These are phyloP conservation scores for Candida yuanshanica DNA, from an alignment of 805 yeast genomes.

Conservation along the genomic window DNA sequence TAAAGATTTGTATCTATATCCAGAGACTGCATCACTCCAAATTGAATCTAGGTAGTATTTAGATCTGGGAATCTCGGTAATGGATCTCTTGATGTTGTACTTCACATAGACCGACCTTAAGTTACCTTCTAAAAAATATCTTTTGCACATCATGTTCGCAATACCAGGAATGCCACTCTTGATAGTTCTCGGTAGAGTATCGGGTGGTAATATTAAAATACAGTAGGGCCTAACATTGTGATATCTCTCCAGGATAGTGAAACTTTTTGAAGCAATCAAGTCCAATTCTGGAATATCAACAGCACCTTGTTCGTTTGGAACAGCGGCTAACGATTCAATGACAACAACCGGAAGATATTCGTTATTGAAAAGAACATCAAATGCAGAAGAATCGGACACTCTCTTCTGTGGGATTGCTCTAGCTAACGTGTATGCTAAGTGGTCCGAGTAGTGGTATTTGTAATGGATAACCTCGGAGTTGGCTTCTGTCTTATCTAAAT, in stretches of 20 bases:
- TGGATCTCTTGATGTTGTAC: constrained; percentile 60
- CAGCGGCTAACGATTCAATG: constrained; percentile 63
- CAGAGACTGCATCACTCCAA: constrained; percentile 61
- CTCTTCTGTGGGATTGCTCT: constrained; percentile 60
- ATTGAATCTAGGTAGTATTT: constrained; percentile 76
- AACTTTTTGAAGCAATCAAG: constrained; percentile 40
- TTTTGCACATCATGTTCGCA: constrained; percentile 82
- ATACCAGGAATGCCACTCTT: constrained; percentile 86
- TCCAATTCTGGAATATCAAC: constrained; percentile 39
- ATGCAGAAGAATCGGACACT: constrained; percentile 86
- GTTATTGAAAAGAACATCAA: constrained; percentile 67
- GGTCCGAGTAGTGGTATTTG: constrained; percentile 80
- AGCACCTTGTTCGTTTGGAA: constrained; percentile 23
- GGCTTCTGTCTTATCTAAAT: constrained; percentile 47
- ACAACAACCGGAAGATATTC: constrained; percentile 83
- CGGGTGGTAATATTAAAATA: constrained; percentile 72
- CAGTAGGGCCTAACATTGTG: constrained; percentile 81
- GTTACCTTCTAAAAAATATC: constrained; percentile 72
- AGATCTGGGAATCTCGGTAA: constrained; percentile 65
- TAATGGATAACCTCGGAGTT: constrained; percentile 20
- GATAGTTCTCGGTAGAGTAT: constrained; percentile 76
- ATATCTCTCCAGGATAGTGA: constrained; percentile 41
- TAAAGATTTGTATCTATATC: constrained; percentile 54
- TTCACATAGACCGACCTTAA: constrained; percentile 76
- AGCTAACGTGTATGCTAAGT: constrained; percentile 78